These are phyloP conservation scores for Debaryomyces coudertii DNA, from an alignment of 1,139 yeast species.

Conservation along the genomic window DNA sequence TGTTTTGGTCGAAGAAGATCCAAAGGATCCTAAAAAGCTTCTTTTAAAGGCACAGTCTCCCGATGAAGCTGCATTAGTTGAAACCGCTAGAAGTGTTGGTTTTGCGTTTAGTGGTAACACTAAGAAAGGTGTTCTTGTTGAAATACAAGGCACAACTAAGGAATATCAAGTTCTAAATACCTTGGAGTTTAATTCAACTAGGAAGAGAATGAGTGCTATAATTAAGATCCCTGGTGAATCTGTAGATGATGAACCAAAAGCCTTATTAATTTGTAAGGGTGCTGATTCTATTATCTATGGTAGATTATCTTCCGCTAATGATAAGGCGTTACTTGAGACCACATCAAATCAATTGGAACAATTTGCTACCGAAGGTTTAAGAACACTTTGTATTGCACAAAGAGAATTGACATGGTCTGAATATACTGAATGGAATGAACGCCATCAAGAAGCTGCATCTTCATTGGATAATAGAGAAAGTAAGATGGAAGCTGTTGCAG, in stretches of 20 bases:
- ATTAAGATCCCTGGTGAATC: slow-evolving; percentile 55
- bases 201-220: slow-evolving; percentile 87
- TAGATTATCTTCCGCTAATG: slow-evolving; percentile 40
- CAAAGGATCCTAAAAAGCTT: slow-evolving; percentile 37
- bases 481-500: slow-evolving; percentile 51
- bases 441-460: slow-evolving; percentile 46
- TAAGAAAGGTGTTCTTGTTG: slow-evolving; percentile 47
- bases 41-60: slow-evolving; percentile 63
- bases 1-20: slow-evolving; percentile 55
- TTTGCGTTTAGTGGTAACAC: slow-evolving; percentile 52
- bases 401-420: slow-evolving; percentile 47
- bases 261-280: slow-evolving; percentile 51
- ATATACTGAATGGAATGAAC: slow-evolving; percentile 46
- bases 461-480: slow-evolving; percentile 48
- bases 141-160: slow-evolving; percentile 45
- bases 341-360: slow-evolving; percentile 48
- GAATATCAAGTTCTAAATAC: slow-evolving; percentile 53
- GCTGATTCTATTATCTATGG: slow-evolving; percentile 52
- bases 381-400: slow-evolving; percentile 53
- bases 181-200: slow-evolving; percentile 56
- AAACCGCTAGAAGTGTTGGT: slow-evolving; percentile 61
- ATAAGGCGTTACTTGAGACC: slow-evolving; percentile 31
- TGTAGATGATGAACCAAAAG: slow-evolving; percentile 39
- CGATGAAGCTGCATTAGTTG: slow-evolving; percentile 66
- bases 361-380: slow-evolving; percentile 51